These are phyloP conservation scores for Yarrowia hollandica DNA, from an alignment of 805 yeast genomes.

Conservation along the genomic window DNA sequence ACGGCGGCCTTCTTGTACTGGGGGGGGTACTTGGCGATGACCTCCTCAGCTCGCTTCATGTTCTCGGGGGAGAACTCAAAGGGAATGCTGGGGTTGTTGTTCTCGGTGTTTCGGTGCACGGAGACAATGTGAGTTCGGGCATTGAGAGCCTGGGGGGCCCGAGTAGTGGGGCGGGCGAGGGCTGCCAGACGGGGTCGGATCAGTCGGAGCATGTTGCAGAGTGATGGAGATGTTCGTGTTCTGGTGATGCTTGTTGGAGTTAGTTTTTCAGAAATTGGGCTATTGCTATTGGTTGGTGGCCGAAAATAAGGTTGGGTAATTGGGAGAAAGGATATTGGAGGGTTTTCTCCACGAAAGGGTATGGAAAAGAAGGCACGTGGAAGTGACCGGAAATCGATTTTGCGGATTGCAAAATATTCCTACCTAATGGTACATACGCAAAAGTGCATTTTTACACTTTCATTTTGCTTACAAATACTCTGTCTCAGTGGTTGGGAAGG, in stretches of 20 bases:
- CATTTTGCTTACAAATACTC: not conserved
- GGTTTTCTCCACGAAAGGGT: not conserved
- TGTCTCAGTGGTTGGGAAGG: not conserved
- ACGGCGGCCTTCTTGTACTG: constrained; percentile 86
- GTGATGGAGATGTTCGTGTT: constrained; percentile 16
- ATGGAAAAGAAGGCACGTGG: too few relatives aligned
- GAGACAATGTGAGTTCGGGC: constrained; percentile 39
- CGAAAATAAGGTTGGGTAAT: not conserved
- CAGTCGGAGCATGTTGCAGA: constrained; percentile 23
- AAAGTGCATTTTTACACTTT: not conserved
- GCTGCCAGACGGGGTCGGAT: constrained; percentile 29
- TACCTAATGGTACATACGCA: too few relatives aligned
- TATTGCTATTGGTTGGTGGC: constrained; percentile 2
- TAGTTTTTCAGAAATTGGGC: constrained; percentile 29
- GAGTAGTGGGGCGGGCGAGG: constrained; percentile 23
- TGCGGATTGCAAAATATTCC: too few relatives aligned
- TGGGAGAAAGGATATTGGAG: constrained; percentile 25
- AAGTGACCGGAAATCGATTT: too few relatives aligned
- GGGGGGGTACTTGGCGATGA: constrained; percentile 77
- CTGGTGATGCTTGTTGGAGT: not conserved
- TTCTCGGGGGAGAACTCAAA: constrained; percentile 73
- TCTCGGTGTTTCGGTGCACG: constrained; percentile 71
- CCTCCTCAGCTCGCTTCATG: constrained; percentile 64
- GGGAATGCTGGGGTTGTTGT: constrained; percentile 64
- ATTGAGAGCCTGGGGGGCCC: constrained; percentile 23